phyloP scores from a whole-genome alignment of 352 stramenopile genomes.

The Phytophthora ohioensis region DNA sequence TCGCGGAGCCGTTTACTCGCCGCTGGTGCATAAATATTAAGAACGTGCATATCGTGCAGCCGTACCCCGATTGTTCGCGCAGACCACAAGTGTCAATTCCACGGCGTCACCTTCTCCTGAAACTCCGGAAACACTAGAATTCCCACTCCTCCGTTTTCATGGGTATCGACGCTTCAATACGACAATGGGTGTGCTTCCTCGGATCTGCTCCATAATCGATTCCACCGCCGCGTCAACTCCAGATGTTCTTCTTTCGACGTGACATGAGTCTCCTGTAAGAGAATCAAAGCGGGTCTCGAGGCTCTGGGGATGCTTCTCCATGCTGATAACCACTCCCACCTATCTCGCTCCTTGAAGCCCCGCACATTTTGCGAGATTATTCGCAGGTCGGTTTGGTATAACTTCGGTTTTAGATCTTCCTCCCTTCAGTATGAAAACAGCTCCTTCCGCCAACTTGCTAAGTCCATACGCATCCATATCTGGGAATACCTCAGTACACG shows the following conservation, averaged over 20 bases:
- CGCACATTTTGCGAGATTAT: background rate
- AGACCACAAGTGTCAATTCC: background rate
- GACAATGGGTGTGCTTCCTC: background rate
- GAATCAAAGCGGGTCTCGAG: background rate
- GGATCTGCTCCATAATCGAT: background rate
- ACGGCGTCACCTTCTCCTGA: background rate
- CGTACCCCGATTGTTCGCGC: background rate
- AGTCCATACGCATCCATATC: too few relatives aligned
- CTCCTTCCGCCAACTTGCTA: too few relatives aligned
- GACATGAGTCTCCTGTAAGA: background rate
- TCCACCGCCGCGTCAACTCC: background rate
- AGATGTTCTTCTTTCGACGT: background rate
- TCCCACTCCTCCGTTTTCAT: background rate
- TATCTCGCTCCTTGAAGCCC: background rate
- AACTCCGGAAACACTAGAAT: background rate
- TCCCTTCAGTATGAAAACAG: too few relatives aligned
- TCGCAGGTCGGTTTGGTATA: background rate
- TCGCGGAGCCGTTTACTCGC: background rate
- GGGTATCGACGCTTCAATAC: background rate
- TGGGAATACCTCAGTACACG: too few relatives aligned
- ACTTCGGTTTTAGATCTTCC: background rate
- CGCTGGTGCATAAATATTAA: background rate
- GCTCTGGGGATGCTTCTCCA: background rate
- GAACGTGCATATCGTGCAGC: background rate
- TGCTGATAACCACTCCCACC: background rate